Percentiles rank a stretch among this genome's conserved stretches.
These are phyloP conservation scores for Chaetomium cochliodes DNA, from an alignment of 495 filamentous ascomycete species.

Conservation along the genomic window DNA sequence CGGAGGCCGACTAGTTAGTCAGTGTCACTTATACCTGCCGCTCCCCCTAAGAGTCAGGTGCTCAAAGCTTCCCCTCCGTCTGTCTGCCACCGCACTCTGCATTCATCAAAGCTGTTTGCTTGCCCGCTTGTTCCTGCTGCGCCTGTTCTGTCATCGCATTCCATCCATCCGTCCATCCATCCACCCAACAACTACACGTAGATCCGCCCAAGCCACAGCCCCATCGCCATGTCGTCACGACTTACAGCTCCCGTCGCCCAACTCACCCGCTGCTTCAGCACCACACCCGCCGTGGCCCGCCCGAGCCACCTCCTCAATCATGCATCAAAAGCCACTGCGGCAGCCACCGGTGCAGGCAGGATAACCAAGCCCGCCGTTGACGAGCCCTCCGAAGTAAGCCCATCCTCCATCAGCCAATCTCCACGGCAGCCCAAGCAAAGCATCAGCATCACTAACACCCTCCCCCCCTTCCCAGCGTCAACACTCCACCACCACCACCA, in stretches of 20 bases:
- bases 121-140: constrained; percentile 3
- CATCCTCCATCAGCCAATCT: background rate
- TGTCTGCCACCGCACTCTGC: constrained; percentile 5
- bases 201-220: background rate
- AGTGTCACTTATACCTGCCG: constrained; percentile 29
- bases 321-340: constrained; percentile 31
- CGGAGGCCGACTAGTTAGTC: constrained; percentile 25
- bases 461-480: constrained; percentile 5
- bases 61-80: constrained; percentile 13
- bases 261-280: constrained; percentile 47
- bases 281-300: constrained; percentile 36
- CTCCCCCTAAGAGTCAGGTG: constrained; percentile 14
- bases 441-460: too few relatives aligned
- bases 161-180: constrained; percentile 3
- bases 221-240: constrained; percentile 38
- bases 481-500: constrained; percentile 30
- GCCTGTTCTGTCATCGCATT: background rate
- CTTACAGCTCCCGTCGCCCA: constrained; percentile 45
- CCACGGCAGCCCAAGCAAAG: constrained; percentile 1
- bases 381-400: constrained; percentile 28
- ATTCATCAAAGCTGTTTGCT: background rate
- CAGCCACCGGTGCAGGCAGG: constrained; percentile 30
- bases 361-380: constrained; percentile 22
- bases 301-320: constrained; percentile 40
- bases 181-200: constrained; percentile 5